Evolutionary conservation across 441 rosid genomes (phyloP), one percentile per base, ranked within the genome.

Genomic region (Gossypium armourianum): DNA sequence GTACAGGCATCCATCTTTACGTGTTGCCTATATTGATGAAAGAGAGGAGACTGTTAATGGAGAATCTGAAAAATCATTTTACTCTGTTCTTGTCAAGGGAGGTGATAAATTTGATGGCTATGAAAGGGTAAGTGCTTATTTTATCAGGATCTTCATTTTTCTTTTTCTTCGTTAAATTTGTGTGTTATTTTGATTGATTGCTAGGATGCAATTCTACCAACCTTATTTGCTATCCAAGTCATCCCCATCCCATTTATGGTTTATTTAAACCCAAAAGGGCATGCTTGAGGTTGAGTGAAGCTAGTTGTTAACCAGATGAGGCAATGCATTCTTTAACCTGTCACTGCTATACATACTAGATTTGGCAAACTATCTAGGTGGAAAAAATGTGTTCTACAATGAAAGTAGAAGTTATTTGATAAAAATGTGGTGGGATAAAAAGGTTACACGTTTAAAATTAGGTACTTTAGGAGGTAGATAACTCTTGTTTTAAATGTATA

Each of bases 1-100:
- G 3, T 43, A 61, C 81, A 86, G 93, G 61, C 81, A 87, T 71
- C 91, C 86, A 16, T 88, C 94, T 76, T 77, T 88, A 15, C 92
- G 93, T 53, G 86, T 88, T 69, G 90, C 94, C 23, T 89, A 87
- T 72, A 82, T 88, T 17, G 94, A 89, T 70, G 94, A 89, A 83
- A 87, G 86, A 24, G 91, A 87, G 64, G 88, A 85, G 77, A 85
- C 83, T 40, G 77, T 77, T 47, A 75, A 82, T 28, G 87, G 85
- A 6, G 75, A 72, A 70, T 77, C 79, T 53, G 78, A 77, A 72
- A 88, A 77, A 74, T 77, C 70, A 50, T 89, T 84, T 74, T 87
- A 89, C 80, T 87, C 94, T 9, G 87, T 89, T 66, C 84, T 87
- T 15, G 91, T 86, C 67, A 89, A 86, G 81, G 90, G 86, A 70